Conservation (phyloP, 2,329 filamentous ascomycete genomes). For the Pleomassaria siparia region DNA sequence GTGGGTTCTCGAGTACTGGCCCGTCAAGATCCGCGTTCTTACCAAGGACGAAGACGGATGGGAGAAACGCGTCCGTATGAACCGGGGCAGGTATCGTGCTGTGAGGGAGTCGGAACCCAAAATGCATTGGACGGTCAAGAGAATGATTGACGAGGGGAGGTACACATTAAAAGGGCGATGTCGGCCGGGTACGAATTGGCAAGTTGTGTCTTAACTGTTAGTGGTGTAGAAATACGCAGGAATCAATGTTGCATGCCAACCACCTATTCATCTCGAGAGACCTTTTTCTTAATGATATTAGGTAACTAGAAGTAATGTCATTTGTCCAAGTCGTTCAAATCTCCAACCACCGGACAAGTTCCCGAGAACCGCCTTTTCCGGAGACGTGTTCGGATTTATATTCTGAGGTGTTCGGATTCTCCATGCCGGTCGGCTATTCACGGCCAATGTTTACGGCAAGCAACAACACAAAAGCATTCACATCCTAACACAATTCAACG, state of each 20-base stretch:
- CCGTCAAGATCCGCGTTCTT: constrained; percentile 44
- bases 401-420: background rate
- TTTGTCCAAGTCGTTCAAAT: too few relatives aligned
- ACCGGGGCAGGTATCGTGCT: constrained; percentile 43
- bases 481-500: background rate
- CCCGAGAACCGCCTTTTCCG: background rate
- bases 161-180: constrained; percentile 39
- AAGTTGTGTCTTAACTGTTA: constrained; percentile 18
- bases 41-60: constrained; percentile 34
- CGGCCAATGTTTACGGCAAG: background rate
- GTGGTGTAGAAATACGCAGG: background rate
- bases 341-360: too few relatives aligned
- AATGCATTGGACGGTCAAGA: constrained; percentile 50
- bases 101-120: constrained; percentile 42
- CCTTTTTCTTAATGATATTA: too few relatives aligned
- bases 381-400: background rate
- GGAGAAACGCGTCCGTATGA: constrained; percentile 43
- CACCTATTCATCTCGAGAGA: too few relatives aligned
- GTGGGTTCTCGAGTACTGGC: constrained; percentile 51
- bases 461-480: background rate
- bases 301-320: too few relatives aligned
- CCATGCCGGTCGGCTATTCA: background rate
- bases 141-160: constrained; percentile 35
- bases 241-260: too few relatives aligned
- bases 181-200: constrained; percentile 39